Conservation (phyloP, 495 filamentous ascomycete species). For the Penicillium odoratum region DNA sequence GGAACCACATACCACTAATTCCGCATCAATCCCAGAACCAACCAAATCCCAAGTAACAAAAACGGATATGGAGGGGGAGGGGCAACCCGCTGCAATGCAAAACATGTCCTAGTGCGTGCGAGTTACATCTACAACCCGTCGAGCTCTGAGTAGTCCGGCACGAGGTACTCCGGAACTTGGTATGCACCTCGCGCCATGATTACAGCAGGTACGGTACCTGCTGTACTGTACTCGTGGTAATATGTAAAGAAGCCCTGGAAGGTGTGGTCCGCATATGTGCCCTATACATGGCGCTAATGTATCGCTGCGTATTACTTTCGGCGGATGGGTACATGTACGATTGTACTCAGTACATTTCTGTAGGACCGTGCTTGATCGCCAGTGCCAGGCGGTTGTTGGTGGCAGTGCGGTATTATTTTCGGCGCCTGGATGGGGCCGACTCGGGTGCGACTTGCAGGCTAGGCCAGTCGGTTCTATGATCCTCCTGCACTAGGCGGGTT, state of each 20-base stretch:
- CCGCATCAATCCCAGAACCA: slow-evolving; percentile 7
- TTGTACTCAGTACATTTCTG: background rate
- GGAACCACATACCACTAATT: slow-evolving; percentile 16
- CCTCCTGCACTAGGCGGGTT: slow-evolving; percentile 12
- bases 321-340: background rate
- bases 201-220: slow-evolving; percentile 1
- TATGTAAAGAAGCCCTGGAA: background rate
- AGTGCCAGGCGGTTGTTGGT: background rate
- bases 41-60: slow-evolving; percentile 7
- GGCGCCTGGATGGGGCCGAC: slow-evolving; percentile 21
- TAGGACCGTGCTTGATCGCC: background rate
- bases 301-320: background rate
- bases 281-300: background rate
- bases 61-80: slow-evolving; percentile 13
- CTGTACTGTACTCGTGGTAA: background rate
- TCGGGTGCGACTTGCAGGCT: slow-evolving; percentile 29
- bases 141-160: slow-evolving; percentile 7
- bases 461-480: slow-evolving; percentile 27
- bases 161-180: slow-evolving; percentile 11
- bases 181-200: background rate
- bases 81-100: slow-evolving; percentile 24
- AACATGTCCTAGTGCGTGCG: slow-evolving; percentile 20
- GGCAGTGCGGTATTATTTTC: slow-evolving; percentile 22
- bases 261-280: background rate
- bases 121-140: slow-evolving; percentile 4